Base-by-base conservation (phyloP, 768 basidiomycete genomes). In the Vararia minispora region DNA sequence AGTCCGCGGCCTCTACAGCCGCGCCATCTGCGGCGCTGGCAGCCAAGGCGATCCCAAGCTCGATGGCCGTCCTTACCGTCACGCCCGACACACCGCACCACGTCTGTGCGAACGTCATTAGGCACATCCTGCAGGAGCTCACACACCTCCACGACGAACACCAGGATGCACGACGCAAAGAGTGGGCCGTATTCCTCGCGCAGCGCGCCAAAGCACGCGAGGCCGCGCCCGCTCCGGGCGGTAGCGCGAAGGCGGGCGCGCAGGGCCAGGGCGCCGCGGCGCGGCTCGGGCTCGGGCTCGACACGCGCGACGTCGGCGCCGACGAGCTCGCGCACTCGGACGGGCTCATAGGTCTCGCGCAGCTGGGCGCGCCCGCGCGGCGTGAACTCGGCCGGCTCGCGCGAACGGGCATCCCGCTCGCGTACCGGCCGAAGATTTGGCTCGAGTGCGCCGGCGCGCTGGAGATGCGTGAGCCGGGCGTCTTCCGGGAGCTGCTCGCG, bases 361-460 rank as follows among this genome's bases (percentile, higher is more conserved):
- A 94, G 59, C 73, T 95, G 37, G 90, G 89, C 0, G 63, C 67
- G 44, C 74, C 86, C 42, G 87, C 91, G 45, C 69, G 80, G 53
- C 73, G 68, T 40, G 84, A 82, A 53, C 87, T 98, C 43, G 77
- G 80, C 41, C 63, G 74, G 42, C 64, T 99, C 5, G 72, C 94
- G n/a, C 60, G 85, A 37, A 73, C 64, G 35, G 95, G 95, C 4
- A 85, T 97, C 24, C 95, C 95, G 2, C 68, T 98, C 11, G 74
- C 69, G 9, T 86, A 88, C 52, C 76, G 90, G n/a, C 67, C 81
- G 18, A 87, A 90, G 56, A 72, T 90, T 33, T 94, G 90, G 87
- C 57, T 84, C 38, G 95, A 99, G 64, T 94, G 88, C 54, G 91
- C 85, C 46, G 90, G 91, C 1, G 92, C 83, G 1, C 63, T 89